Evolutionary conservation across 1,284 basidiomycete genomes (phyloP), one percentile per base, ranked within the genome.

Genomic region (Irpex sp.): DNA sequence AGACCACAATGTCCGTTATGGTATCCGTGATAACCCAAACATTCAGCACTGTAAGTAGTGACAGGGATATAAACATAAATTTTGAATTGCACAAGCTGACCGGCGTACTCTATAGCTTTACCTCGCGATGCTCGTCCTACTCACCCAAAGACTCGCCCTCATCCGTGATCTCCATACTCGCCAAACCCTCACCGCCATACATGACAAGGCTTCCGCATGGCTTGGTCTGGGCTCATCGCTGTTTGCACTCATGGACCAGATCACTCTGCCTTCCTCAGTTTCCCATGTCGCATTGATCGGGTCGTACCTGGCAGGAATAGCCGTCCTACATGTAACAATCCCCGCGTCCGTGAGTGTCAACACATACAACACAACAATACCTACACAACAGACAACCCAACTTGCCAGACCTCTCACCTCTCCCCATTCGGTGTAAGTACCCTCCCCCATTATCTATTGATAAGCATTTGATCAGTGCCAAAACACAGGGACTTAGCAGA

Each of bases 271-370:
- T 5, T 27, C 56, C 6, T 54, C 56, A 18, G 58, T 62, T 4
- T 43, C 18, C 6, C n/a, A 24, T 20, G 38, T 59, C 20, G 42
- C 43, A 32, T 62, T 24, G n/a, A 60, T 67, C 18, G 22, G 5
- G 9, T 20, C 24, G n/a, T 64, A 49, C 18, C 6, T 68, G 42
- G 10, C 43, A 6, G 44, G 59, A n/a, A 60, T 68, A 4, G 62
- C 42, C 24, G 22, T 68, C 4, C 60, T 68, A 6, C 67, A 68
- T 42, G 64, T 68, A 10, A 64, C 67, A 5, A 68, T 68, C 15
- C 67, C 60, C 22, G n/a, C 42, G 6, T 22, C 49, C 20, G 22
- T 68, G 20, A 15, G 63, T 13, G 43, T 68, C 4, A 62, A 27
- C 5, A 44, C 43, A 3, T 24, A 58, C 6, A 44, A 65, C 24